Evolutionary conservation across 2,329 filamentous ascomycete genomes (phyloP).

Genomic region (Lachnellula subtilissima): DNA sequence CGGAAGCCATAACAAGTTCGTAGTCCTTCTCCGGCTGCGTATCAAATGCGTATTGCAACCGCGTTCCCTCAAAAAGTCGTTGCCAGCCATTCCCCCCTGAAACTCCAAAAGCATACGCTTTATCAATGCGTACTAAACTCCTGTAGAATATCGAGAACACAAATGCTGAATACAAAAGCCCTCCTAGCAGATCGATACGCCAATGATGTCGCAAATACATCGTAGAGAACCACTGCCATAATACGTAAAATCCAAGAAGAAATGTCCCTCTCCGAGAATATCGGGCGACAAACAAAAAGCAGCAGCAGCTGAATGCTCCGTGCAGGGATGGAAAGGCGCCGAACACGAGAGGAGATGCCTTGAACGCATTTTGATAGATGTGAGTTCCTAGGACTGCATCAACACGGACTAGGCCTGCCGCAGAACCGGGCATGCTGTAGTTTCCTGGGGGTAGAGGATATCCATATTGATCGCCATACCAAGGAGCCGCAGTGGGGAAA

Average conservation of each 20-base stretch:
- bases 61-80: constrained; percentile 23
- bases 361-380: constrained; percentile 87
- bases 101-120: constrained; percentile 23
- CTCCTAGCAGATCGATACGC: constrained; percentile 82
- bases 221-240: constrained; percentile 95
- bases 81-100: constrained; percentile 28
- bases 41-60: constrained; percentile 24
- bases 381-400: constrained; percentile 84
- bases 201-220: constrained; percentile 98
- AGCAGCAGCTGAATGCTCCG: constrained; percentile 88
- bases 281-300: constrained; percentile 67
- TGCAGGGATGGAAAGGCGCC: constrained; percentile 91
- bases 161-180: constrained; percentile 69
- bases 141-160: constrained; percentile 55
- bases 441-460: constrained; percentile 70
- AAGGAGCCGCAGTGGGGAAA: constrained; percentile 88
- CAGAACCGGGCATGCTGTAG: constrained; percentile 84
- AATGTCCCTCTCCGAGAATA: constrained; percentile 58
- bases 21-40: constrained; percentile 18
- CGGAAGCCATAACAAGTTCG: constrained; percentile 10
- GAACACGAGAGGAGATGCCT: constrained; percentile 82
- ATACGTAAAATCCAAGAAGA: constrained; percentile 62
- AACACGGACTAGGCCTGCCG: constrained; percentile 80
- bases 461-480: constrained; percentile 92
- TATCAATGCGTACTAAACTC: constrained; percentile 24